Conservation (phyloP, 176 grass and related monocot species). For the Tuctoria greenei region DNA sequence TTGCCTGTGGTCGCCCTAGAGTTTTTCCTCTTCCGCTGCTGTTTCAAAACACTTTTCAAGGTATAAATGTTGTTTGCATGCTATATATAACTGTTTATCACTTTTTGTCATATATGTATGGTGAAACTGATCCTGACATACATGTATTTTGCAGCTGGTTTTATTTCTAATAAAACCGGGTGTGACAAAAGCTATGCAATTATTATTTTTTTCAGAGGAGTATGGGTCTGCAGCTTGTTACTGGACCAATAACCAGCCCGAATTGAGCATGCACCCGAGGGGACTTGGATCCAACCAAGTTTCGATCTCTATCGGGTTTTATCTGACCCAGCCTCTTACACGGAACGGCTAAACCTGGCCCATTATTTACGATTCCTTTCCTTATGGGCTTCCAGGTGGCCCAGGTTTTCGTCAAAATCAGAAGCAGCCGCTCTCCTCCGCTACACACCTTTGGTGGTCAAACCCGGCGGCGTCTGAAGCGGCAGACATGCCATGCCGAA, state of each 20-base stretch:
- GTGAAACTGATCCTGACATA: too few species aligned
- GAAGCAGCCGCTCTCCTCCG: not conserved
- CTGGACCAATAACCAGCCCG: not conserved
- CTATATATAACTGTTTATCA: too few species aligned
- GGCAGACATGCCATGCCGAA: not conserved
- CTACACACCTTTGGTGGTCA: not conserved
- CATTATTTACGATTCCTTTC: not conserved
- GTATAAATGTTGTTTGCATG: too few species aligned
- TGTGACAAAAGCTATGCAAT: too few species aligned
- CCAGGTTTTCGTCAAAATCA: not conserved
- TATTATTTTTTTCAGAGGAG: too few species aligned
- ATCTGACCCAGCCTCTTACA: not conserved
- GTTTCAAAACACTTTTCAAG: too few species aligned
- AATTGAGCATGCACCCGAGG: too few species aligned
- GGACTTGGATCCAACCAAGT: not conserved
- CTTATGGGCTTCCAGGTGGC: not conserved
- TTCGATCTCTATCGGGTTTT: not conserved
- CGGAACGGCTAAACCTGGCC: not conserved
- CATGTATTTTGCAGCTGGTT: too few species aligned
- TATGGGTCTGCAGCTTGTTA: not conserved
- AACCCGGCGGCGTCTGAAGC: not conserved
- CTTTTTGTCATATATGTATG: too few species aligned
- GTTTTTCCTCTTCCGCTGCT: too few species aligned
- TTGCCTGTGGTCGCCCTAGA: too few species aligned
- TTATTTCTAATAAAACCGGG: too few species aligned